Evolutionary conservation across 2,329 filamentous ascomycete species (phyloP).

Genomic region (Alternaria gansuensis): DNA sequence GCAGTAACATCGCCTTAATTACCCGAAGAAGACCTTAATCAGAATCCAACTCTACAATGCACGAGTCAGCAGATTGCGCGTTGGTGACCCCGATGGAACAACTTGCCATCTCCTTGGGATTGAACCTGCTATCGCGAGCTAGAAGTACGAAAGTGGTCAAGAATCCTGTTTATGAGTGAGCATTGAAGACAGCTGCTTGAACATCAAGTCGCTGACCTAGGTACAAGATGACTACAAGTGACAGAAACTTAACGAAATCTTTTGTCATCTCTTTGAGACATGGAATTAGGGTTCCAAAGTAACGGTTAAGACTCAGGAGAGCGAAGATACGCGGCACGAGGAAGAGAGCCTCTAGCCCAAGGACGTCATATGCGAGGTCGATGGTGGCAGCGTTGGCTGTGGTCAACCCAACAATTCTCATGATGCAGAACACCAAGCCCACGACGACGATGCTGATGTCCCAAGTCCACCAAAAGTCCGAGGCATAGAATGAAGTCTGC

Average conservation of each 20-base stretch:
- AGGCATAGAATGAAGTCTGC: constrained; percentile 69
- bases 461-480: constrained; percentile 49
- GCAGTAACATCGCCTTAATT: constrained; percentile 21
- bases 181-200: constrained; percentile 4
- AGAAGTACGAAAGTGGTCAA: constrained; percentile 84
- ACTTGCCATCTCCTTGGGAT: constrained; percentile 67
- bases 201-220: constrained; percentile 60
- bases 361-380: constrained; percentile 85
- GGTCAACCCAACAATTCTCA: constrained; percentile 72
- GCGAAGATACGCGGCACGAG: constrained; percentile 89
- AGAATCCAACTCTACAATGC: constrained; percentile 69
- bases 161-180: constrained; percentile 66
- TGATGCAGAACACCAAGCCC: constrained; percentile 73
- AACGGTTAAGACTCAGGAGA: constrained; percentile 83
- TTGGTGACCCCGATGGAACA: neutral
- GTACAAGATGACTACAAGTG: constrained; percentile 82
- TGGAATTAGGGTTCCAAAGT: constrained; percentile 89
- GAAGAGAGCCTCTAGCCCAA: constrained; percentile 87
- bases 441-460: constrained; percentile 71
- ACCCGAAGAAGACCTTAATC: constrained; percentile 82
- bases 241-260: constrained; percentile 85
- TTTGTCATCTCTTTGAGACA: constrained; percentile 94
- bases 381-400: constrained; percentile 69
- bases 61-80: constrained; percentile 21
- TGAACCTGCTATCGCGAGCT: constrained; percentile 71